Evolutionary conservation across 1,139 yeast genomes (phyloP).

Genomic region (Debaryomyces nepalensis): DNA sequence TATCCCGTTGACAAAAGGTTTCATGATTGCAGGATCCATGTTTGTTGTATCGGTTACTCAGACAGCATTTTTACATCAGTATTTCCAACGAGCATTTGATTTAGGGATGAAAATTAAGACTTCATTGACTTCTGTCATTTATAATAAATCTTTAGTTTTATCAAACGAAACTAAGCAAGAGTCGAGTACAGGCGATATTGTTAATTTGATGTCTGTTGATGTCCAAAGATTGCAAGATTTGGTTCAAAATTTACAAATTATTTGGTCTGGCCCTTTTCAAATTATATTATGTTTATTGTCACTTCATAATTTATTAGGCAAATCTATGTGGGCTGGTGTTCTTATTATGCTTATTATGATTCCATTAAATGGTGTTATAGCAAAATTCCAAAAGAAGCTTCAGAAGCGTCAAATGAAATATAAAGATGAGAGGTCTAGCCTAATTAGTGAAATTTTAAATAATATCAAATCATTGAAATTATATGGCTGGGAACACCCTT

Average conservation of each 20-base stretch:
- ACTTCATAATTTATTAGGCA: conserved; percentile 76
- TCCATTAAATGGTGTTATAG: conserved; percentile 79
- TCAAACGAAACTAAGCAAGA: conserved; percentile 83
- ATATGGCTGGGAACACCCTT: conserved; percentile 95
- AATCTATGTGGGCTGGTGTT: conserved; percentile 98
- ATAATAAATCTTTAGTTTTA: conserved; percentile 76
- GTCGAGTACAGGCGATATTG: conserved; percentile 95
- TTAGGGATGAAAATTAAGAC: conserved; percentile 90
- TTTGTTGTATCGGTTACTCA: conserved; percentile 80
- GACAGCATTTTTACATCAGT: conserved; percentile 88
- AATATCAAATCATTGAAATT: conserved; percentile 90
- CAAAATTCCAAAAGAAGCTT: conserved; percentile 71
- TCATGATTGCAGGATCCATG: conserved; percentile 83
- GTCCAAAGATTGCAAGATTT: conserved; percentile 92
- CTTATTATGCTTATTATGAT: conserved; percentile 80
- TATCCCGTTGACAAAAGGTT: conserved; percentile 76
- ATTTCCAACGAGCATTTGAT: conserved; percentile 86
- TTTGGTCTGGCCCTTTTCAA: conserved; percentile 98
- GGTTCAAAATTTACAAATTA: conserved; percentile 80
- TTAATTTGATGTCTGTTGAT: conserved; percentile 95
- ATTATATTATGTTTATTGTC: conserved; percentile 77
- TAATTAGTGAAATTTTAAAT: conserved; percentile 84
- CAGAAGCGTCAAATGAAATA: conserved; percentile 62
- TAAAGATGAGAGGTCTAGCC: conserved; percentile 55
- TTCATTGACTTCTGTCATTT: conserved; percentile 76